These are phyloP conservation scores for Croton setiger DNA, from an alignment of 441 rosid species.

Conservation along the genomic window DNA sequence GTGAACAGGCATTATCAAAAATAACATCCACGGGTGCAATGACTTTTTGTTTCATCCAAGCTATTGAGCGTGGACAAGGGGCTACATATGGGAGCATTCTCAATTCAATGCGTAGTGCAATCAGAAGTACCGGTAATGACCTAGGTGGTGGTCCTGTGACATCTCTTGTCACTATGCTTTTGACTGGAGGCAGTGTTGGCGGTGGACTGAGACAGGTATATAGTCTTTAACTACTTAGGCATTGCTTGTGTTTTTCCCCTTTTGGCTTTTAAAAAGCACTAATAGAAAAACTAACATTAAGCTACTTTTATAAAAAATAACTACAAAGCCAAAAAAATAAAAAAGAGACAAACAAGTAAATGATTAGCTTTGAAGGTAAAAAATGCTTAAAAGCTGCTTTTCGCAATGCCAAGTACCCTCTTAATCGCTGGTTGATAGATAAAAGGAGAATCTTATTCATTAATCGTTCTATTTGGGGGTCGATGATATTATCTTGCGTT, in stretches of 20 bases:
- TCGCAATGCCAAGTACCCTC: too few species aligned
- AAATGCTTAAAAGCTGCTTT: too few species aligned
- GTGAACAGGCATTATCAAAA: constrained; percentile 69
- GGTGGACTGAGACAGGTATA: constrained; percentile 75
- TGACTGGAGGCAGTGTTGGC: constrained; percentile 63
- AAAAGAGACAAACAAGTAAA: too few species aligned
- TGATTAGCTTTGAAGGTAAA: too few species aligned
- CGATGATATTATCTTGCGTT: constrained; percentile 6
- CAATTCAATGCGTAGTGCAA: constrained; percentile 70
- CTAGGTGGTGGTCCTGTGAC: constrained; percentile 61
- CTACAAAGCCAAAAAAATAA: too few species aligned
- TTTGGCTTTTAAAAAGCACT: too few species aligned
- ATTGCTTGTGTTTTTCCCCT: too few species aligned
- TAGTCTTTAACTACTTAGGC: neutral
- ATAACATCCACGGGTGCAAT: constrained; percentile 91
- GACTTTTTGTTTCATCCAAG: constrained; percentile 95
- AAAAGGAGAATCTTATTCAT: neutral
- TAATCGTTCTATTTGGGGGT: neutral
- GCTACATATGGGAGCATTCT: constrained; percentile 80
- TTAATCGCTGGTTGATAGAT: too few species aligned
- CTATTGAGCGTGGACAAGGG: constrained; percentile 68
- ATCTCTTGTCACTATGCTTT: constrained; percentile 69
- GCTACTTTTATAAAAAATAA: too few species aligned
- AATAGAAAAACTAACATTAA: too few species aligned
- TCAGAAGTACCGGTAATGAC: constrained; percentile 44